A percentile compares a stretch with the other conserved stretches of the same genome.
These are phyloP conservation scores for Pythium sukuiense DNA, from an alignment of 352 stramenopile genomes.

Conservation along the genomic window DNA sequence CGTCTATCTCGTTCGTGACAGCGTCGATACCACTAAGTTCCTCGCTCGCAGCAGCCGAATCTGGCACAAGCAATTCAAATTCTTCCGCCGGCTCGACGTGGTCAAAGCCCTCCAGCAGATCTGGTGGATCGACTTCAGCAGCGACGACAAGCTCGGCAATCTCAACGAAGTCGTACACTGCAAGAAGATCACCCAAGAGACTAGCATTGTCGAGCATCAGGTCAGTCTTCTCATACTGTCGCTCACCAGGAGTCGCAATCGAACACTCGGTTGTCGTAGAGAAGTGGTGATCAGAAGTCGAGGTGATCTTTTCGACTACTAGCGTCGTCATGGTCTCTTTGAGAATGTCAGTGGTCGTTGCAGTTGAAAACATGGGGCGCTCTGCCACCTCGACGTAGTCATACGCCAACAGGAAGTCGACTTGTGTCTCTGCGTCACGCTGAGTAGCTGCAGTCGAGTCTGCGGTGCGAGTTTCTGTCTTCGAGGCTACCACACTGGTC, in stretches of 20 bases:
- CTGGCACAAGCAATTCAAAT: conserved; percentile 2
- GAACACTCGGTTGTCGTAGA: not conserved
- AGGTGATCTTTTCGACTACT: not conserved
- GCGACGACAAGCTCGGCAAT: not conserved
- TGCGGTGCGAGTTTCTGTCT: not conserved
- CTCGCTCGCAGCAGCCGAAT: not conserved
- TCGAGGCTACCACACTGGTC: not conserved
- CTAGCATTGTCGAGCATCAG: not conserved
- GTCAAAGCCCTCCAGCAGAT: conserved; percentile 17
- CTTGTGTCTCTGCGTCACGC: not conserved
- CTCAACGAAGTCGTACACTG: conserved; percentile 4
- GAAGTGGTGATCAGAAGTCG: not conserved
- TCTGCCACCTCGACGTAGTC: conserved; percentile 27
- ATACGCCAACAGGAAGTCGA: conserved; percentile 24
- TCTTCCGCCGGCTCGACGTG: conserved; percentile 15
- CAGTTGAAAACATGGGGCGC: not conserved
- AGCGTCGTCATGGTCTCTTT: not conserved
- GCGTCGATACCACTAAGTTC: not conserved
- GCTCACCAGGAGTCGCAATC: not conserved
- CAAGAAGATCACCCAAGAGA: not conserved
- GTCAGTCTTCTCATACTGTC: not conserved
- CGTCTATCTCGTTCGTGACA: not conserved
- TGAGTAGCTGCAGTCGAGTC: not conserved
- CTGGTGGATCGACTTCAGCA: not conserved
- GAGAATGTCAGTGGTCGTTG: not conserved